Evolutionary conservation across 2,329 filamentous ascomycete species (phyloP).

Genomic region (Pseudogymnoascus sp.): DNA sequence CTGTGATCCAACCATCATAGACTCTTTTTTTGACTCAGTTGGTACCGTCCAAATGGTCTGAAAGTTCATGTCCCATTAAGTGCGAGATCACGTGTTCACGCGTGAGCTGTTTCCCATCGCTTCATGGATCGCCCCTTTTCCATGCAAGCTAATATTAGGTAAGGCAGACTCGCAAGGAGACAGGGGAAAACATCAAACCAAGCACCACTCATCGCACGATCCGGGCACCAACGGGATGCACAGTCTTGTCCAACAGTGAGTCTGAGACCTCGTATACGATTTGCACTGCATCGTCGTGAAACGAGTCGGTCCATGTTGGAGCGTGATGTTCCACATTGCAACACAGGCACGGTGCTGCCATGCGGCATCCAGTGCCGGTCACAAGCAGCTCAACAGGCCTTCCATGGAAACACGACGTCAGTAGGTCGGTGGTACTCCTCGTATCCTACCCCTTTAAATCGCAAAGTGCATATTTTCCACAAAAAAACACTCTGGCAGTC

Average conservation of each 20-base stretch:
- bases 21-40: background rate
- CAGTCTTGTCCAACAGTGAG: background rate
- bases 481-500: background rate
- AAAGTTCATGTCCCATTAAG: background rate
- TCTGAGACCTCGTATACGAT: background rate
- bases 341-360: background rate
- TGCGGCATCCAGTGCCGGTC: background rate
- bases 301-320: background rate
- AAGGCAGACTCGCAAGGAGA: conserved; percentile 6
- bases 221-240: background rate
- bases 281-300: background rate
- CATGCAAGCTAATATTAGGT: background rate
- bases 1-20: background rate
- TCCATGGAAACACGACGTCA: background rate
- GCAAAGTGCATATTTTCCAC: background rate
- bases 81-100: background rate
- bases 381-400: background rate
- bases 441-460: background rate
- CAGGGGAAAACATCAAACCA: background rate
- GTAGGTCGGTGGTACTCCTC: background rate
- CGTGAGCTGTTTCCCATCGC: background rate
- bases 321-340: background rate
- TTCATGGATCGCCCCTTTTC: background rate
- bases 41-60: background rate
- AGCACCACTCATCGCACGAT: background rate